phyloP scores from a whole-genome alignment of 2,329 filamentous ascomycete species.

The Talaromyces rugulosus region DNA sequence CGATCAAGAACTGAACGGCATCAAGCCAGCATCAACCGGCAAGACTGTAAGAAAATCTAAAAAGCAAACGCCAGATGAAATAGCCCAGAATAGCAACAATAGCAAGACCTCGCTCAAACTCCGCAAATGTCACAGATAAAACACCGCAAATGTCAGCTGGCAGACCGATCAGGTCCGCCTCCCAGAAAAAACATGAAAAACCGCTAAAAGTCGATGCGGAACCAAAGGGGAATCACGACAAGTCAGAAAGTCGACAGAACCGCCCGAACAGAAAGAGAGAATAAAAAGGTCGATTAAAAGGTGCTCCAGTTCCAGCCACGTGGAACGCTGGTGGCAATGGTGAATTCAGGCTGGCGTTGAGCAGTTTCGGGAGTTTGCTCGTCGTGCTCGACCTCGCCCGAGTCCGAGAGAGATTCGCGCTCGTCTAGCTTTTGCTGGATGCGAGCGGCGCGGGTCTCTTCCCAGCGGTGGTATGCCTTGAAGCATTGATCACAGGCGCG shows the following conservation, averaged over 20 bases:
- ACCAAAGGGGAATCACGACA: conserved; percentile 16
- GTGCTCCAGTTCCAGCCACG: conserved; percentile 61
- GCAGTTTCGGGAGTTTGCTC: conserved; percentile 20
- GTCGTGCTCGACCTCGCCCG: conserved; percentile 8
- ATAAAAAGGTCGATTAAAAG: conserved; percentile 38
- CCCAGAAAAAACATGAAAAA: not conserved
- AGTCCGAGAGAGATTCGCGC: conserved; percentile 17
- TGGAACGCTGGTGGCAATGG: conserved; percentile 52
- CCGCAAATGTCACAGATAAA: not conserved
- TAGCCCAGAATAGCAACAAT: not conserved
- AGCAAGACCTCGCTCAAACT: conserved; percentile 1
- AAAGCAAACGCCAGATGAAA: not conserved
- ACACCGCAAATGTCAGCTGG: not conserved
- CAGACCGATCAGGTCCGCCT: not conserved
- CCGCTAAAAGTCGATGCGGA: not conserved
- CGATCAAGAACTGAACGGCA: not conserved
- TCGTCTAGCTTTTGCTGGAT: conserved; percentile 36
- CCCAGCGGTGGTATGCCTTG: conserved; percentile 56
- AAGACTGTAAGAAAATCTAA: not conserved
- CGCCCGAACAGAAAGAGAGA: not conserved
- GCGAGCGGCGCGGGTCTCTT: conserved; percentile 46
- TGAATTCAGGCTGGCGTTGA: conserved; percentile 28
- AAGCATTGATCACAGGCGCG: conserved; percentile 60
- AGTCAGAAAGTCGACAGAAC: conserved; percentile 7
- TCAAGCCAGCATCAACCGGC: not conserved